phyloP scores from a whole-genome alignment of 2,329 filamentous ascomycete species.

The Exophiala spinifera region DNA sequence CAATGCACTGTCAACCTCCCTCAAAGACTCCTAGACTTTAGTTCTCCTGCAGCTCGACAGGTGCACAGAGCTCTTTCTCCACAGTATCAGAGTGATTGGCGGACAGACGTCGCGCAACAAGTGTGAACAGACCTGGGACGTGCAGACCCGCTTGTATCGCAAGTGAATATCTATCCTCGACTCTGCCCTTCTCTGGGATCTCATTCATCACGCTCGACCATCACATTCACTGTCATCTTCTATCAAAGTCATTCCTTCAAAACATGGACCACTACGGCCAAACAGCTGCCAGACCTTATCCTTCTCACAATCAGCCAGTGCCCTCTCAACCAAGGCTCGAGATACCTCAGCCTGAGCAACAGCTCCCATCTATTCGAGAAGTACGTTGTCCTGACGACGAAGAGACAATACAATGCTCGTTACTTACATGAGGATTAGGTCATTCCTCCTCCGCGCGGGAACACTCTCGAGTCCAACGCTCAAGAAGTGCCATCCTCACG shows the following conservation, averaged over 20 bases:
- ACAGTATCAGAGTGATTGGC: slow-evolving; percentile 17
- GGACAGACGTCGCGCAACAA: slow-evolving; percentile 2
- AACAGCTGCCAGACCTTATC: slow-evolving; percentile 13
- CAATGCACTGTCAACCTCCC: slow-evolving; percentile 16
- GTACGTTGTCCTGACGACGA: slow-evolving; percentile 9
- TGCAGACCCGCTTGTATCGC: slow-evolving; percentile 9
- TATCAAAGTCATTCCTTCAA: slow-evolving; percentile 3
- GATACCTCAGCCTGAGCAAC: slow-evolving; percentile 14
- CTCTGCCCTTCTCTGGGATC: slow-evolving; percentile 10
- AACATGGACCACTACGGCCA: slow-evolving; percentile 15
- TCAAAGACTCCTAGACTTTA: slow-evolving; percentile 17
- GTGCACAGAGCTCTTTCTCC: slow-evolving; percentile 16
- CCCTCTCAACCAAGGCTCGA: slow-evolving; percentile 6
- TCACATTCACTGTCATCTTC: slow-evolving; percentile 3
- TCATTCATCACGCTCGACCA: slow-evolving; percentile 2
- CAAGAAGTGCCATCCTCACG: slow-evolving; percentile 12
- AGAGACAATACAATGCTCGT: neutral
- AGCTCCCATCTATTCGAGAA: slow-evolving; percentile 23
- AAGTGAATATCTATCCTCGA: slow-evolving; percentile 16
- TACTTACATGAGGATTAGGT: slow-evolving; percentile 11
- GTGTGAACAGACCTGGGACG: slow-evolving; percentile 4
- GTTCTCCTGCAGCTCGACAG: slow-evolving; percentile 14
- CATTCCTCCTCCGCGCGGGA: slow-evolving; percentile 17
- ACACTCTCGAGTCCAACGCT: slow-evolving; percentile 7
- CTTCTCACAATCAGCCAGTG: slow-evolving; percentile 11